A percentile compares a stretch with the other conserved stretches of the same genome.
phyloP scores from a whole-genome alignment of 192 early-diverging fungal genomes.

The Linnemannia hyalina region DNA sequence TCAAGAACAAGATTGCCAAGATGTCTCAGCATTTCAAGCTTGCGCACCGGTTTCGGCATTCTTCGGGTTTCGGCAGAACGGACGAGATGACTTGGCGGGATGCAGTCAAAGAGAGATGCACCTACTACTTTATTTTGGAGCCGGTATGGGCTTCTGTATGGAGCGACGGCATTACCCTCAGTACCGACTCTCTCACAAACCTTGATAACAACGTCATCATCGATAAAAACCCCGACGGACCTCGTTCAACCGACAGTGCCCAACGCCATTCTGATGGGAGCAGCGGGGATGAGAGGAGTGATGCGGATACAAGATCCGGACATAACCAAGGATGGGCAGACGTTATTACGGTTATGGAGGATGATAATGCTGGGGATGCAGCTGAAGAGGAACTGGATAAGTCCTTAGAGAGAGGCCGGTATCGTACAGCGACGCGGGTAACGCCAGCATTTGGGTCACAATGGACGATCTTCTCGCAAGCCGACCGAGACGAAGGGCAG shows the following conservation, averaged over 20 bases:
- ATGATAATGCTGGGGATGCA: background rate
- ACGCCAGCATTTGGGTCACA: background rate
- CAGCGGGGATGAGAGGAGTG: background rate
- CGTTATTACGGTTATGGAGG: background rate
- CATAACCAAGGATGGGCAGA: conserved; percentile 1
- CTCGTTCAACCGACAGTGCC: background rate
- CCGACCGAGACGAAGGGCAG: background rate
- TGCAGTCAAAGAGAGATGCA: conserved; percentile 8
- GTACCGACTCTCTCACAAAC: background rate
- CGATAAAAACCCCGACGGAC: background rate
- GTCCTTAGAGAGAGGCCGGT: background rate
- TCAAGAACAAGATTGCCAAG: conserved; percentile 24
- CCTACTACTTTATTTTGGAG: conserved; percentile 15
- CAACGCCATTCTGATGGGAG: background rate
- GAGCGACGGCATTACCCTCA: background rate
- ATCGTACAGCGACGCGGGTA: background rate
- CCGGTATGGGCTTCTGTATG: conserved; percentile 16
- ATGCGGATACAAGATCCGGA: background rate
- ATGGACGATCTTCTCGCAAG: background rate
- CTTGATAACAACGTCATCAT: background rate
- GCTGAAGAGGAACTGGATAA: background rate
- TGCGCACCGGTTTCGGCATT: conserved; percentile 12
- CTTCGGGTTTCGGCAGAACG: background rate
- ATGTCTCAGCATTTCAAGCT: conserved; percentile 8
- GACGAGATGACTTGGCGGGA: conserved; percentile 8